These are phyloP conservation scores for Canavalia gladiata DNA, from an alignment of 306 rosid species.

Conservation along the genomic window DNA sequence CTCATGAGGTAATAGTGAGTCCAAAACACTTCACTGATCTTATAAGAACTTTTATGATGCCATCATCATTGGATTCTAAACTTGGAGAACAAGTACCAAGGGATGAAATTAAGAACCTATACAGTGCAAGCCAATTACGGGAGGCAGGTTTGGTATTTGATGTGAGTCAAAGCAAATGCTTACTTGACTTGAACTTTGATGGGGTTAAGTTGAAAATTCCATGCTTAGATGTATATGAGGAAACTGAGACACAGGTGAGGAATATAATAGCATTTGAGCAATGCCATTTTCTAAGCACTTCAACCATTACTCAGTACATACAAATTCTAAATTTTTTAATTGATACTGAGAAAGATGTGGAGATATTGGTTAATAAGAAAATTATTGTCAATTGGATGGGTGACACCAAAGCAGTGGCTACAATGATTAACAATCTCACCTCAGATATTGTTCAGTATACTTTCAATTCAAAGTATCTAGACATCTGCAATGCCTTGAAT, in stretches of 20 bases:
- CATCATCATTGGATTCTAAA: not conserved
- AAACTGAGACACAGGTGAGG: slow-evolving; percentile 23
- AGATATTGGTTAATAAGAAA: slow-evolving; percentile 1
- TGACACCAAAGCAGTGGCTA: slow-evolving; percentile 35
- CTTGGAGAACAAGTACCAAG: rapidly evolving
- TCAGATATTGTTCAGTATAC: not conserved
- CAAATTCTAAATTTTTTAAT: slow-evolving; percentile 42
- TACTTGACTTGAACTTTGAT: slow-evolving; percentile 36
- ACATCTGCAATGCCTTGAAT: not conserved
- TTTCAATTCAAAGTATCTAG: not conserved
- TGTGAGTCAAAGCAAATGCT: not conserved
- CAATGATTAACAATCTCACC: slow-evolving; percentile 26
- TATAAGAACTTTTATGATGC: not conserved
- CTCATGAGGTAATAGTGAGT: too few species aligned
- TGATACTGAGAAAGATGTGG: slow-evolving; percentile 9
- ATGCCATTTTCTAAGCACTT: not conserved
- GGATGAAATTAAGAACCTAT: not conserved
- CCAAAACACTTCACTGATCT: slow-evolving; percentile 40
- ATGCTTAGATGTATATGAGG: not conserved
- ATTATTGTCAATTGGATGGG: slow-evolving; percentile 29
- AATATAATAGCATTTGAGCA: slow-evolving; percentile 56
- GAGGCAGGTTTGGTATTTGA: slow-evolving; percentile 50
- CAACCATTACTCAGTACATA: slow-evolving; percentile 37
- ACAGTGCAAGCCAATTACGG: slow-evolving; percentile 35
- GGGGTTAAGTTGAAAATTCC: slow-evolving; percentile 49